A percentile compares a stretch with the other conserved stretches of the same genome.
Conservation (phyloP, 106 monocot species). For the Apostasia ramifera region DNA sequence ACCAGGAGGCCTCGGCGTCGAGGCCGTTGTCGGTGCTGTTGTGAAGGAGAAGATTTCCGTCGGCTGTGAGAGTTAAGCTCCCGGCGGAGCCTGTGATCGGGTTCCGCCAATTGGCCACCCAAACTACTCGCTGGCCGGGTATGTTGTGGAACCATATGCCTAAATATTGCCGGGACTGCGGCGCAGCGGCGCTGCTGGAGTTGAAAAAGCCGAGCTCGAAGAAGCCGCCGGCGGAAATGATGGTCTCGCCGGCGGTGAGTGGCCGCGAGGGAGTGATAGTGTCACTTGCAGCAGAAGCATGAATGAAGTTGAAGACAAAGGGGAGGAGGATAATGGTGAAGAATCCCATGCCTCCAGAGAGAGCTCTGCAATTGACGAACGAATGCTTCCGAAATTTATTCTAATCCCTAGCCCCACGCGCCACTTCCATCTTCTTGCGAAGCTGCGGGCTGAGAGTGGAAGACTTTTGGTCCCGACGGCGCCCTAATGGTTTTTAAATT, state of each 20-base stretch:
- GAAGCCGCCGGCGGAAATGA: constrained; percentile 4
- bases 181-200: neutral
- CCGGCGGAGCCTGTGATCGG: neutral
- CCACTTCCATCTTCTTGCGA: no score
- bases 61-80: neutral
- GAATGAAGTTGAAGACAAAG: neutral
- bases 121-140: constrained; percentile 5
- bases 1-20: neutral
- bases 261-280: constrained; percentile 2
- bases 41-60: neutral
- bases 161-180: neutral
- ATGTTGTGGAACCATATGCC: constrained; percentile 8
- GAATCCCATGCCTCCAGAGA: no score
- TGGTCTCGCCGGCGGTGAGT: constrained; percentile 5
- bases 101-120: constrained; percentile 15
- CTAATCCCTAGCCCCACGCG: no score
- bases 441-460: no score
- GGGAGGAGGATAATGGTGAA: neutral
- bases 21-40: neutral
- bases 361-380: no score
- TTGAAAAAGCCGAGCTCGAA: constrained; percentile 15
- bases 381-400: no score
- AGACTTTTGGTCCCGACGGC: no score
- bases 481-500: no score
- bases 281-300: neutral